phyloP scores from a whole-genome alignment of 2,329 filamentous ascomycete genomes.

The Aspergillus clavatus region DNA sequence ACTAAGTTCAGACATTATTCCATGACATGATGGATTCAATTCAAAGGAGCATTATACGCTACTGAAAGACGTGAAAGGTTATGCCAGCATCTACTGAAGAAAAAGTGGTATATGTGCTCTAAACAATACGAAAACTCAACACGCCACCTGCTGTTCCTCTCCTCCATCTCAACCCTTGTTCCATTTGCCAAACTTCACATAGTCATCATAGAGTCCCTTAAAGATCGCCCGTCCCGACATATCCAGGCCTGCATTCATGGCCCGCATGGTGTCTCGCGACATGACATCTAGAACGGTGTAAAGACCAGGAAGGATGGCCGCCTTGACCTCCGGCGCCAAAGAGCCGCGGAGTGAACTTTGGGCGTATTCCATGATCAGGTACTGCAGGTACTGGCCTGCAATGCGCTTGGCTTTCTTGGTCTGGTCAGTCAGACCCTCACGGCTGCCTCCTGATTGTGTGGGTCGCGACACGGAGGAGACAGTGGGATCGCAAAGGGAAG shows the following conservation, averaged over 20 bases:
- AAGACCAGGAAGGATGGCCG: slow-evolving; percentile 48
- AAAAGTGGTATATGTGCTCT: slow-evolving; percentile 2
- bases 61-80: no score
- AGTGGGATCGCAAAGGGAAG: slow-evolving; percentile 58
- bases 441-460: slow-evolving; percentile 29
- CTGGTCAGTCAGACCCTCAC: slow-evolving; percentile 52
- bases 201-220: slow-evolving; percentile 52
- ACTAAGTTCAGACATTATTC: no score
- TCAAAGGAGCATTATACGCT: no score
- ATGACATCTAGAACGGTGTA: slow-evolving; percentile 52
- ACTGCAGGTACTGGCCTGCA: slow-evolving; percentile 54
- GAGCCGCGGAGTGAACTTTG: slow-evolving; percentile 48
- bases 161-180: slow-evolving; percentile 34
- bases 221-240: slow-evolving; percentile 50
- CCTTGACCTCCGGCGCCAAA: slow-evolving; percentile 49
- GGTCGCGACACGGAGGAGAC: slow-evolving; percentile 49
- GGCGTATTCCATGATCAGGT: slow-evolving; percentile 55
- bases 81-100: neutral
- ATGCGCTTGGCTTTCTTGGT: slow-evolving; percentile 55
- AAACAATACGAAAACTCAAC: neutral
- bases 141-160: neutral
- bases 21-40: no score
- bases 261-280: slow-evolving; percentile 46
- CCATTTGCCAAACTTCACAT: slow-evolving; percentile 45
- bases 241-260: slow-evolving; percentile 50